Evolutionary conservation across 257 asterid species (phyloP), one percentile per base, ranked within the genome.

Genomic region (Rubia yunnanensis): DNA sequence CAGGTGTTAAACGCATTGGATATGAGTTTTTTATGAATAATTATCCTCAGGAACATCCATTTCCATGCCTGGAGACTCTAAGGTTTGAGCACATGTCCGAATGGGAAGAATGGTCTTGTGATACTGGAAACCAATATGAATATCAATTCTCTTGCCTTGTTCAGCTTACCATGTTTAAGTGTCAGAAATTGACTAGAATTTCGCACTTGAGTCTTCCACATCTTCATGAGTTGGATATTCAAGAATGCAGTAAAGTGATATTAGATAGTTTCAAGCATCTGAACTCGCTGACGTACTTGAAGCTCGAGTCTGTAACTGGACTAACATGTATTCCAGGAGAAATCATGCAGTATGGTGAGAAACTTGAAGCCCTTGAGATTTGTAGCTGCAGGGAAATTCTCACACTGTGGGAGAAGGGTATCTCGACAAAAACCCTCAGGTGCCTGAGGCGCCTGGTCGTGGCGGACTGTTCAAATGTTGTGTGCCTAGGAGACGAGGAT

Each of bases 361-460:
- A 82, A 22, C 86, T 86, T 30, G 90, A 86, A 66, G 86, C 73
- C 60, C 74, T 86, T 52, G 90, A 86, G 82, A 80, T 86, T 54
- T 83, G 85, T 57, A 80, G 59, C 75, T 86, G 94, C 83, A 71
- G 63, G 18, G 90, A 80, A 53, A 65, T 86, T 70, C 63, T 74
- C 26, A 71, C 81, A 3, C 23, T 86, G 30, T 86, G 94, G 94
- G 80, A 81, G 61, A 57, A 65, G 20, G 80, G 73, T 65, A 65
- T 41, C 79, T 5, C 64, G 60, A 8, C 79, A 71, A 74, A 73
- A 59, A 69, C 70, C 66, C 87, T 86, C 36, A 36, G 39, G 63
- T 60, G 60, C 72, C 71, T 86, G 57, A 83, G 80, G 70, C 83
- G 90, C 39, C 81, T 86, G 6, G 89, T 86, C 11, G 20, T 86